Evolutionary conservation across 495 filamentous ascomycete genomes (phyloP), one percentile per base, ranked within the genome.

Genomic region (Patellaria atrata): DNA sequence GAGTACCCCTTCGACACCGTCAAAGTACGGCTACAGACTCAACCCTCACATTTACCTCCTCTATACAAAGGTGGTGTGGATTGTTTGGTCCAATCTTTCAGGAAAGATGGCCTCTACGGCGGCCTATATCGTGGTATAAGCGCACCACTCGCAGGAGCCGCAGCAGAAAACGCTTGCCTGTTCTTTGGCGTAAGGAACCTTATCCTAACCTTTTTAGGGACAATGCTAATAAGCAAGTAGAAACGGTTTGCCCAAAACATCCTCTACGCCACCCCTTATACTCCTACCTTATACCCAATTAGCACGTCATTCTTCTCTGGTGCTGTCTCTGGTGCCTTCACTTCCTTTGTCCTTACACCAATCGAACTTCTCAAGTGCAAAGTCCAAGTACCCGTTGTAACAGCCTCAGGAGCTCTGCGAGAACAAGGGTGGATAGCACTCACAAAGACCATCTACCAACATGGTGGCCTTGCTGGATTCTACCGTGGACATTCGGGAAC

Each of bases 1-100:
- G 91, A 99, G 51, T 99, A 91, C 54, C 91, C 91, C 20, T 96
- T 96, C 57, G 91, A 99, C 62, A 99, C 91, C 0, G 77, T 99
- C 47, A 99, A 99, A 64, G 89, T 81, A 27, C 69, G 74, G 16
- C 60, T 83, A 3, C 78, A 83, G 53, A 77, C 77, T 3, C 89
- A 94, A 54, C 82, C 84, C 5, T 77, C 84, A 49, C 71, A 78
- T 40, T 66, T 79, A 1, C 83, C 87, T 18, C 72, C 83, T 10
- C 77, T 69, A 13, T 97, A 94, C 55, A 73, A 56, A 1, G 91
- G 91, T 0, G 86, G 91, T 0, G 41, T 96, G 35, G 91, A 96
- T 61, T 96, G 89, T 59, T 92, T 97, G 58, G 69, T 71, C 33
- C 83, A 94, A 57, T 82, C 81, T 19, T 57, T 94, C 33, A 68